Evolutionary conservation across 2,329 filamentous ascomycete genomes (phyloP), one percentile per base, ranked within the genome.

Genomic region (Coniella lustricola): DNA sequence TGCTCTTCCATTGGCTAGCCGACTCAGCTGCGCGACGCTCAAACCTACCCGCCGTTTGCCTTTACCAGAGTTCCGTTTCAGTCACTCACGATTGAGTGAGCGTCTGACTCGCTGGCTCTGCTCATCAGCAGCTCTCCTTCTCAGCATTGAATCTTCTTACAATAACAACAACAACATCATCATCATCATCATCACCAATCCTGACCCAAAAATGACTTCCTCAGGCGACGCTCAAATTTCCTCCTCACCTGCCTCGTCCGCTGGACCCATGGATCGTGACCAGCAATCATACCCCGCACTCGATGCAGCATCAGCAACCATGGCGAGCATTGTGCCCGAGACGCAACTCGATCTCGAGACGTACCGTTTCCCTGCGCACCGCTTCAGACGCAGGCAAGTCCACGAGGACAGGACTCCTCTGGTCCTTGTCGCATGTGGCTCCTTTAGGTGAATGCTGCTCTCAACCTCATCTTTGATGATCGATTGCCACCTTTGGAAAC

Each of bases 341-440:
- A 48, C 48, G 8, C 52, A 54, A 37, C 34, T 54, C 31, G 35
- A 46, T 7, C 46, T 38, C 13, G 52, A 52, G n/a, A 51, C 56
- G 3, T 63, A 62, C 44, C 55, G 44, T 22, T 63, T 63, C 31
- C 61, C 61, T 8, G 50, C 52, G 14, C 46, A 61, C 17, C 60
- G 62, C 44, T 46, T 63, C 10, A 55, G 57, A 53, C 56, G 52
- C 3, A 55, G 54, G 2, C 60, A 59, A 43, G 54, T 49, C 21
- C 49, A 59, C 25, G 48, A 50, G 17, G 58, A 56, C 17, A 65
- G 62, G 51, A 63, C 55, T 8, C 64, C 64, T 5, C 53, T 67
- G n/a, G 62, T 66, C 8, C 54, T 67, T 14, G 63, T 67, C 1
- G 62, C 63, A 18, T 67, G 64, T 53, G 64, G 64, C 13, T 65